These are phyloP conservation scores for Pseudogymnoascus destructans DNA, from an alignment of 2,329 filamentous ascomycete species.

Conservation along the genomic window DNA sequence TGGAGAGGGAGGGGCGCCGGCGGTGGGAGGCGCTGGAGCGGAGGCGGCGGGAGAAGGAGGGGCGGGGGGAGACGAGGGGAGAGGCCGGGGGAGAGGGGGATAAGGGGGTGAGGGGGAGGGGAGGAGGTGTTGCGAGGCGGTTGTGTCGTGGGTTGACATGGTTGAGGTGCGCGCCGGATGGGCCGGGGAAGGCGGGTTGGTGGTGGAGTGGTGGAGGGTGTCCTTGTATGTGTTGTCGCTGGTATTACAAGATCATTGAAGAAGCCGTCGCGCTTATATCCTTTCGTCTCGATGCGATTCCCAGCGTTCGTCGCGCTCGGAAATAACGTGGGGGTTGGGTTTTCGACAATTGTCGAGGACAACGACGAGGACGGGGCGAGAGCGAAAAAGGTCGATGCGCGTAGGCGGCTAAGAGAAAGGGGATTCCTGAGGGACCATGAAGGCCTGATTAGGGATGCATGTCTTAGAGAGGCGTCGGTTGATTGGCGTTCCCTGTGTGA, in stretches of 20 bases:
- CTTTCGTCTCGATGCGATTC: not conserved
- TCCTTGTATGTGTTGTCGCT: constrained; percentile 1
- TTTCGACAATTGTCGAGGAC: not conserved
- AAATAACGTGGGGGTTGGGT: not conserved
- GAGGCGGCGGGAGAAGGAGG: constrained; percentile 27
- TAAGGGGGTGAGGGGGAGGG: constrained; percentile 29
- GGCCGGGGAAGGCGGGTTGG: not conserved
- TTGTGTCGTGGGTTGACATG: constrained; percentile 41
- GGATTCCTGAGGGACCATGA: not conserved
- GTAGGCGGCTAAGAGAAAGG: not conserved
- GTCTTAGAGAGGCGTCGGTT: not conserved
- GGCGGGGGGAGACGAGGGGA: constrained; percentile 26
- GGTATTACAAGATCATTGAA: not conserved
- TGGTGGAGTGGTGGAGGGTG: not conserved
- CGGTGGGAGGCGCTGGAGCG: constrained; percentile 34
- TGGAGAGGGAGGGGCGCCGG: constrained; percentile 24
- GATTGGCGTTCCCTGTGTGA: not conserved
- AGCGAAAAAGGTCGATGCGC: not conserved
- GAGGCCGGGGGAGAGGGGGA: constrained; percentile 38
- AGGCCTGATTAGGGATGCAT: not conserved
- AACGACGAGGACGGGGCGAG: not conserved
- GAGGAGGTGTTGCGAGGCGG: constrained; percentile 37
- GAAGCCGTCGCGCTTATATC: not conserved
- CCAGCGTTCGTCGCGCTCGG: not conserved
- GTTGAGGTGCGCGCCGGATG: constrained; percentile 13